Evolutionary conservation across 1,139 yeast species (phyloP), one percentile per base, ranked within the genome.

Genomic region (Spathaspora sp.): DNA sequence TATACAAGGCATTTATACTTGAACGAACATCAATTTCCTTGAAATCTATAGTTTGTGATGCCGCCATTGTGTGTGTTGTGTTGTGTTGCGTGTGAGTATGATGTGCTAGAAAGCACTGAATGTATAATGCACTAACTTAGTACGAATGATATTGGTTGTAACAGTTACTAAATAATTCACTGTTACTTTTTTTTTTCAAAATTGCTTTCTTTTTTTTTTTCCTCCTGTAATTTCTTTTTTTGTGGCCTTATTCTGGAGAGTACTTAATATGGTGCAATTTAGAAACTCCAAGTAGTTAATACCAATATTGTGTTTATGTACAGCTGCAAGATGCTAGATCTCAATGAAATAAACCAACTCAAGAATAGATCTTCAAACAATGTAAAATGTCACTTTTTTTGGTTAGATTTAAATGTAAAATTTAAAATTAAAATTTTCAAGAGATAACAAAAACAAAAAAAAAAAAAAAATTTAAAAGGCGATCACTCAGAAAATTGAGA

Each of bases 1-100:
- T 67, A 51, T 64, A 74, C 38, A 74, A 56, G 24, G 74, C 60
- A 55, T 71, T 65, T n/a, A 72, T 54, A 27, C 71, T 66, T 10
- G 60, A 54, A 24, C 43, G 48, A 34, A 48, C 39, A 45, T 51
- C 41, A 36, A 41, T 36, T 9, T 40, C 43, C 13, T 17, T 25
- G 18, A 31, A 40, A 31, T 40, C 43, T 9, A 24, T 17, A 5
- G 38, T 34, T 17, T 34, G 38, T n/a, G 16, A 18, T 5, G 38
- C 17, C 9, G 16, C 15, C 10, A 13, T 31, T 10, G n/a, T 11
- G 13, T 10, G 38, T 34, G 7, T 4, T 13, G 38, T 34, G 38
- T 6, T 13, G 17, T 17, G 9, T 16, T 33, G 16, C 9, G 18
- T 20, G 23, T 16, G 15, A 6, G 10, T 10, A 16, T 16, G 15